phyloP scores from a whole-genome alignment of 2,329 filamentous ascomycete species.

The Pyrenochaeta sp. region DNA sequence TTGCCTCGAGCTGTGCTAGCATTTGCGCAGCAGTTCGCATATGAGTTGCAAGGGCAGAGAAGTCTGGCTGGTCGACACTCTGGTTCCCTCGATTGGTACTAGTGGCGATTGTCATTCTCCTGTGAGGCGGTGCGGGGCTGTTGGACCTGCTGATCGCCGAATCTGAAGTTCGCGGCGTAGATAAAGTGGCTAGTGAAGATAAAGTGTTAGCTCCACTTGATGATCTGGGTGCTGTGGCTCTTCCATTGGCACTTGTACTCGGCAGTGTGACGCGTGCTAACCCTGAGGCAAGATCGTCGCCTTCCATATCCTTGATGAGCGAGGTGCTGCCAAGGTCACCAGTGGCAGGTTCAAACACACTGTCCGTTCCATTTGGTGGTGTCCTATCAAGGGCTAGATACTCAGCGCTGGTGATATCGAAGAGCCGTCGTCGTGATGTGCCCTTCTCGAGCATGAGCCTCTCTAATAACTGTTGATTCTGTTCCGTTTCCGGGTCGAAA shows the following conservation, averaged over 20 bases:
- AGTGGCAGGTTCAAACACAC: constrained; percentile 82
- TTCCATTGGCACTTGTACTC: constrained; percentile 29
- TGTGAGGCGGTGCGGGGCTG: constrained; percentile 66
- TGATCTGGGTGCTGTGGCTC: constrained; percentile 58
- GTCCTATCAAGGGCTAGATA: constrained; percentile 55
- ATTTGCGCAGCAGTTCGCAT: constrained; percentile 90
- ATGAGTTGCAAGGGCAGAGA: constrained; percentile 83
- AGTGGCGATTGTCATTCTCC: constrained; percentile 67
- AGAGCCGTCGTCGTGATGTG: constrained; percentile 59
- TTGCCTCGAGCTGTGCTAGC: constrained; percentile 83
- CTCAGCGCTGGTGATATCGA: constrained; percentile 69
- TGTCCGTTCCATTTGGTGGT: constrained; percentile 64
- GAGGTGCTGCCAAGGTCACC: constrained; percentile 80
- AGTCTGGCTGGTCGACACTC: constrained; percentile 76
- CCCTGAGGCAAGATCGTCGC: constrained; percentile 49
- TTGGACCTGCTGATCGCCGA: constrained; percentile 72
- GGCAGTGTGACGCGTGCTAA: constrained; percentile 42
- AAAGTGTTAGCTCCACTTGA: constrained; percentile 70
- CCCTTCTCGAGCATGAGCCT: constrained; percentile 73
- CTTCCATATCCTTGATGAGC: constrained; percentile 67
- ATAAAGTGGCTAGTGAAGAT: constrained; percentile 67
- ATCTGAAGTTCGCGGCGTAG: constrained; percentile 75
- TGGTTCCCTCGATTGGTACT: constrained; percentile 59
- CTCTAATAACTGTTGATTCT: constrained; percentile 73
- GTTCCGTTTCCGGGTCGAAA: constrained; percentile 77